Evolutionary conservation across 164 flowering plant genomes (phyloP).

Genomic region (Vitis riparia): DNA sequence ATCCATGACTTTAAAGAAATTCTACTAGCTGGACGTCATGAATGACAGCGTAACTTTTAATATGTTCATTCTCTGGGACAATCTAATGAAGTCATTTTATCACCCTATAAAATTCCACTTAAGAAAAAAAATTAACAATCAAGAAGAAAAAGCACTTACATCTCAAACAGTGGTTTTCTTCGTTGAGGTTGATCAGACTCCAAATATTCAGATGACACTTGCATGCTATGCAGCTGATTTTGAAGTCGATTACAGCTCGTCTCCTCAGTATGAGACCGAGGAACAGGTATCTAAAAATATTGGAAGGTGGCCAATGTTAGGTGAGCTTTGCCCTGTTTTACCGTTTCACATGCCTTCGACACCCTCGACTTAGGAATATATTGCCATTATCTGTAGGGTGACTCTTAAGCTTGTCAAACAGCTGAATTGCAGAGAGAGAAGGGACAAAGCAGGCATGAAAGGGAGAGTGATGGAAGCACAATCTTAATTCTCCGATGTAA

Average conservation of each 20-base stretch:
- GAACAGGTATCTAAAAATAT: conserved; percentile 31
- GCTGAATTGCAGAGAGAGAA: conserved; percentile 73
- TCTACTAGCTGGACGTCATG: background rate
- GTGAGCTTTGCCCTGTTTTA: conserved; percentile 16
- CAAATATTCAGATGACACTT: conserved; percentile 51
- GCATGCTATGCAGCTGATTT: conserved; percentile 10
- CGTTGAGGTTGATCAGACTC: conserved; percentile 64
- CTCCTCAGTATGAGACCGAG: conserved; percentile 25
- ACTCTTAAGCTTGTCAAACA: conserved; percentile 39
- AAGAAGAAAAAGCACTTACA: conserved; percentile 32
- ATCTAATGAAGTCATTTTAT: too few relatives aligned
- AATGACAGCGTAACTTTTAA: too few relatives aligned
- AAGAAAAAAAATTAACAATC: background rate
- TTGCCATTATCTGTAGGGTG: conserved; percentile 6
- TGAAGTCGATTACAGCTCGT: conserved; percentile 1
- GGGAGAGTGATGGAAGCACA: conserved; percentile 26
- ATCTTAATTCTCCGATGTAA: conserved; percentile 28
- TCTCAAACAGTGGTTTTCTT: conserved; percentile 63
- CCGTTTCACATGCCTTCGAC: conserved; percentile 9
- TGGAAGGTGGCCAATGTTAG: conserved; percentile 17
- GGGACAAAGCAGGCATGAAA: conserved; percentile 75
- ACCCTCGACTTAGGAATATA: background rate
- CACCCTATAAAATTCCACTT: background rate
- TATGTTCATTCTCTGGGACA: too few relatives aligned
- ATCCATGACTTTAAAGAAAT: background rate